Conservation (phyloP, 2,329 filamentous ascomycete genomes). For the Akanthomyces dipterigenus region DNA sequence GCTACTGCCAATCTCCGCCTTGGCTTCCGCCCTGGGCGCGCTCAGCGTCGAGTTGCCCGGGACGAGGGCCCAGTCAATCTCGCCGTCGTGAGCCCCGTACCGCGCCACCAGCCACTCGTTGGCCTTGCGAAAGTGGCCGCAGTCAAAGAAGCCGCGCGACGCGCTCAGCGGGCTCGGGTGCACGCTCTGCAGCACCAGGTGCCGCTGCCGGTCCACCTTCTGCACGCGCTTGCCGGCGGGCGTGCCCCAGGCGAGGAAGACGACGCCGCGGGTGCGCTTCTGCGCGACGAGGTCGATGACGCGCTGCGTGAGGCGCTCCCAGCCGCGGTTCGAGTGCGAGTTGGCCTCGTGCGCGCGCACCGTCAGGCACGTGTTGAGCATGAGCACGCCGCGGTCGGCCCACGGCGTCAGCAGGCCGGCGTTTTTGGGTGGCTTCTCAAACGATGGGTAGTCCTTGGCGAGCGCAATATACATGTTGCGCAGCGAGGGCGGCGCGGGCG, state of each 20-base stretch:
- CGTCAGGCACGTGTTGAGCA: slow-evolving; percentile 92
- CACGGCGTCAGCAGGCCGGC: slow-evolving; percentile 83
- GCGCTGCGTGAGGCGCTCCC: slow-evolving; percentile 88
- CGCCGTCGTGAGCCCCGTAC: slow-evolving; percentile 71
- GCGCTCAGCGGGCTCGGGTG: slow-evolving; percentile 95
- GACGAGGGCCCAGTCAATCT: slow-evolving; percentile 75
- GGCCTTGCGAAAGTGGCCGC: slow-evolving; percentile 71
- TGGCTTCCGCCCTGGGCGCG: slow-evolving; percentile 19
- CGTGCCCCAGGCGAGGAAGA: slow-evolving; percentile 90
- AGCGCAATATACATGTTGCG: slow-evolving; percentile 90
- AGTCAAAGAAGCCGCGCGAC: slow-evolving; percentile 72
- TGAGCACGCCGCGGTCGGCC: slow-evolving; percentile 86
- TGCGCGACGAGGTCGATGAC: slow-evolving; percentile 82
- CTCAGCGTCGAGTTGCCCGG: slow-evolving; percentile 27
- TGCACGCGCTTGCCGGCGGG: slow-evolving; percentile 74
- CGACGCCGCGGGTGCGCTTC: slow-evolving; percentile 71
- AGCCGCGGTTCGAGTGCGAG: slow-evolving; percentile 77
- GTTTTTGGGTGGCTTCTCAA: slow-evolving; percentile 66
- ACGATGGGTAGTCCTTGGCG: slow-evolving; percentile 79
- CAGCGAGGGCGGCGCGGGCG: slow-evolving; percentile 79
- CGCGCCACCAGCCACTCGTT: slow-evolving; percentile 77
- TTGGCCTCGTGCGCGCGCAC: slow-evolving; percentile 86
- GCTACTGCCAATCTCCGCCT: slow-evolving; percentile 16
- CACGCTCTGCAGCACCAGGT: slow-evolving; percentile 78
- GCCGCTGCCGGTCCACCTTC: slow-evolving; percentile 64